Percentiles rank a stretch among this genome's conserved stretches.
Evolutionary conservation across 2,329 filamentous ascomycete species (phyloP).

Genomic region (Neofusicoccum laricinum): DNA sequence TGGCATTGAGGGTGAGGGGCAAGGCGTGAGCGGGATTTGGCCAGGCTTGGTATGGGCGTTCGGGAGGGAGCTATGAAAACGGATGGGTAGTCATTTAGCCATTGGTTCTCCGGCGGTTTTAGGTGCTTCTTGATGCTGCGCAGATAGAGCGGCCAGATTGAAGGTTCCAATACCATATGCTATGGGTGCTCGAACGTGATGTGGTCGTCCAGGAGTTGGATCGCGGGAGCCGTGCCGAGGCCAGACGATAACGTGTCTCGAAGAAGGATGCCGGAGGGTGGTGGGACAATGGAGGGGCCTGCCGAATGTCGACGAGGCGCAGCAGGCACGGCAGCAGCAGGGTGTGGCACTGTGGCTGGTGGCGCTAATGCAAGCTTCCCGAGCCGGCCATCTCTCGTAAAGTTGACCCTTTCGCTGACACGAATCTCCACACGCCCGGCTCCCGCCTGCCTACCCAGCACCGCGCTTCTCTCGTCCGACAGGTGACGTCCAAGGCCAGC

Average conservation of each 20-base stretch:
- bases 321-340: not conserved
- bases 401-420: conserved; percentile 15
- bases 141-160: no score
- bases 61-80: not conserved
- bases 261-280: not conserved
- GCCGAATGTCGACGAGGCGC: not conserved
- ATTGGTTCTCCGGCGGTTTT: no score
- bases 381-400: conserved; percentile 11
- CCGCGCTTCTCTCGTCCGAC: not conserved
- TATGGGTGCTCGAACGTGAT: no score
- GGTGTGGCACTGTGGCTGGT: conserved; percentile 14
- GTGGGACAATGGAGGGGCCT: no score
- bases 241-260: not conserved
- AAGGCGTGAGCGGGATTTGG: conserved; percentile 21
- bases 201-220: no score
- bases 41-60: not conserved
- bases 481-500: not conserved
- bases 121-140: no score
- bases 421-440: not conserved
- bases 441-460: not conserved
- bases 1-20: conserved; percentile 31
- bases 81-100: not conserved
- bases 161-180: no score
- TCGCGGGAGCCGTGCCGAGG: no score
- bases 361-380: conserved; percentile 13